Conservation (phyloP, 306 rosid genomes). For the Senna siamea region DNA sequence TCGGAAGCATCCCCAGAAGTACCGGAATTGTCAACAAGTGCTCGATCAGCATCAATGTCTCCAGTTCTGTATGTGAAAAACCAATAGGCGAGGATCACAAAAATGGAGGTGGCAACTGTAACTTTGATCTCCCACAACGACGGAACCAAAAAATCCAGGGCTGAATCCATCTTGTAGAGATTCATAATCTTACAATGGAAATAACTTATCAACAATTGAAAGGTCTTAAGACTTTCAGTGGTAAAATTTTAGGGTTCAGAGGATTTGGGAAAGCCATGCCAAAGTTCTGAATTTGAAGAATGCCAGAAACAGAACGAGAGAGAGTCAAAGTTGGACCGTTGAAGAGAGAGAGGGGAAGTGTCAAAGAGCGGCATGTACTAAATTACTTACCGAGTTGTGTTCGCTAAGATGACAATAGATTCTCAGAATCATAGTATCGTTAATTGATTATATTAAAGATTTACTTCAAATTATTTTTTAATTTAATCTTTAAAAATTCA, state of each 20-base stretch:
- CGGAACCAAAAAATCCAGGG: slow-evolving; percentile 69
- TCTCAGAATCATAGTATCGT: background rate
- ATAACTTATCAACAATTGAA: slow-evolving; percentile 27
- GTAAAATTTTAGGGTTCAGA: slow-evolving; percentile 46
- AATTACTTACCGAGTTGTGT: slow-evolving; percentile 4
- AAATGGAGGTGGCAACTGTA: slow-evolving; percentile 68
- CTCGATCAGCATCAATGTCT: slow-evolving; percentile 50
- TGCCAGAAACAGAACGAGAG: slow-evolving; percentile 28
- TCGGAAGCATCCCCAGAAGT: slow-evolving; percentile 49
- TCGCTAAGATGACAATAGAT: background rate
- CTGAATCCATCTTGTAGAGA: slow-evolving; percentile 49
- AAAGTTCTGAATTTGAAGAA: slow-evolving; percentile 26
- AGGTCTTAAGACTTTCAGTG: background rate
- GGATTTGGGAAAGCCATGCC: slow-evolving; percentile 50
- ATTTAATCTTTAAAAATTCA: too few relatives aligned
- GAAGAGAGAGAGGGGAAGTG: slow-evolving; percentile 41
- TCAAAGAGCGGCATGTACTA: slow-evolving; percentile 31
- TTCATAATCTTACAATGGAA: background rate
- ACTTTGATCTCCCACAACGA: slow-evolving; percentile 90
- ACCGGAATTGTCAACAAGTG: slow-evolving; percentile 48
- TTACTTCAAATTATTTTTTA: too few relatives aligned
- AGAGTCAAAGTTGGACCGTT: slow-evolving; percentile 75
- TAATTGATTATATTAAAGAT: too few relatives aligned
- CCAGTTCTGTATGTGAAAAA: slow-evolving; percentile 58
- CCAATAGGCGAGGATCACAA: slow-evolving; percentile 67